These are phyloP conservation scores for Penstemon eatonii DNA, from an alignment of 257 asterid species.

Conservation along the genomic window DNA sequence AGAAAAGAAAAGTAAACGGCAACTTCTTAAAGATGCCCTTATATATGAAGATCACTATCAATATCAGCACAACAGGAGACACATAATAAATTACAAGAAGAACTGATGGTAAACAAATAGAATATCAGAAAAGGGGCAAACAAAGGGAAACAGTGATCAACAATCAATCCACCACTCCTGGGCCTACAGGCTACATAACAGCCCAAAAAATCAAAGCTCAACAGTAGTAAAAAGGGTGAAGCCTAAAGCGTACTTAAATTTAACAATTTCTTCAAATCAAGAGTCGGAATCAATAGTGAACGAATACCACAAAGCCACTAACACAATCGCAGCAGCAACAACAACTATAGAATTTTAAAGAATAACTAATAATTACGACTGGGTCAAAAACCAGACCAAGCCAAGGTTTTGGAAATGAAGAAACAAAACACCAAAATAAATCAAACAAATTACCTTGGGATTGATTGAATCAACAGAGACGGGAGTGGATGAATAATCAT, in stretches of 20 bases:
- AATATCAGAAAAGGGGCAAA: too few species aligned
- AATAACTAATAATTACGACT: neutral
- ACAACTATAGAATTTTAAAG: neutral
- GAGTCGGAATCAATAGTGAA: conserved; percentile 14
- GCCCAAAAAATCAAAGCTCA: too few species aligned
- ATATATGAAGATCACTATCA: neutral
- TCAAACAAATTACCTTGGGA: conserved; percentile 36
- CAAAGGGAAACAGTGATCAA: too few species aligned
- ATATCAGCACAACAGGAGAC: too few species aligned
- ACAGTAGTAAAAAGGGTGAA: too few species aligned
- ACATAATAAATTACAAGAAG: too few species aligned
- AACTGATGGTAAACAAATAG: neutral
- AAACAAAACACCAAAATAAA: conserved; percentile 13
- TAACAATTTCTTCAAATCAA: conserved; percentile 6
- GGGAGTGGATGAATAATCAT: conserved; percentile 45
- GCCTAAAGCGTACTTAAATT: neutral
- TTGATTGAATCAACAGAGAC: conserved; percentile 38
- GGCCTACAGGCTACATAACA: too few species aligned
- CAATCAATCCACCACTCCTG: too few species aligned
- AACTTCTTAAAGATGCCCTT: neutral
- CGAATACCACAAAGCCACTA: conserved; percentile 4
- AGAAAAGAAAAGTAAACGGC: neutral
- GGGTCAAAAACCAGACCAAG: conserved; percentile 21
- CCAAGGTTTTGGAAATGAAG: conserved; percentile 14
- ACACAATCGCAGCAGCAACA: neutral